Base-by-base conservation (phyloP, 106 monocot genomes). In the Vanilla planifolia region DNA sequence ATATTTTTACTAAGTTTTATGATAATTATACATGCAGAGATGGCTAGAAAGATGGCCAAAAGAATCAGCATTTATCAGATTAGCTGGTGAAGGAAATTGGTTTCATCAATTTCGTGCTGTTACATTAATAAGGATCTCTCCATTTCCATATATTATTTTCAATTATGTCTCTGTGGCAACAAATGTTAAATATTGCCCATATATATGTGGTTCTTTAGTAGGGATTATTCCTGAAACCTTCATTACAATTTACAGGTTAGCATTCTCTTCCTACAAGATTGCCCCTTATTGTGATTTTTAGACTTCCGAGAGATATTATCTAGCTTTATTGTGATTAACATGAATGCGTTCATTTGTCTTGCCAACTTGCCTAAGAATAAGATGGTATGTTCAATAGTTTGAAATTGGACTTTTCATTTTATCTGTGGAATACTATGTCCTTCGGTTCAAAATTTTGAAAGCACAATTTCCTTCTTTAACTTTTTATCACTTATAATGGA, bases 71-170 rank as follows among this genome's bases (percentile, higher is more conserved):
- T 53, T 96, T 66, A 58, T 96, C 29, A 75, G 84, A 67, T 66
- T 91, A 39, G 90, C 96, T 57, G 87, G 91, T 61, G 96, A 81
- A 86, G 96, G 96, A 70, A 60, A 91, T 68, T 96, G 96, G 96
- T 69, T 83, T 70, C 91, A 96, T 75, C 96, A 96, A 69, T 96
- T 96, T 96, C 35, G 86, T 50, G 48, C 24, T 9, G 23, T 50
- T 50, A 10, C 48, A 23, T 50, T 50, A 10, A 50, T 50, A 50
- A 50, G 48, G 48, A 50, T 50, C 20, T 50, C 48, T 50, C 48
- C 48, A 50, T 50, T 50, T 25, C 24, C 48, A 23, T 50, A 50
- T 50, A 24, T 50, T 50, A 50, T 50, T 50, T 50, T 50, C 24
- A 50, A 50, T 21, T 50, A 50, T 50, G 48, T 24, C 21, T 50